Evolutionary conservation across 805 yeast genomes (phyloP).

Genomic region (Lipomyces chichibuensis): DNA sequence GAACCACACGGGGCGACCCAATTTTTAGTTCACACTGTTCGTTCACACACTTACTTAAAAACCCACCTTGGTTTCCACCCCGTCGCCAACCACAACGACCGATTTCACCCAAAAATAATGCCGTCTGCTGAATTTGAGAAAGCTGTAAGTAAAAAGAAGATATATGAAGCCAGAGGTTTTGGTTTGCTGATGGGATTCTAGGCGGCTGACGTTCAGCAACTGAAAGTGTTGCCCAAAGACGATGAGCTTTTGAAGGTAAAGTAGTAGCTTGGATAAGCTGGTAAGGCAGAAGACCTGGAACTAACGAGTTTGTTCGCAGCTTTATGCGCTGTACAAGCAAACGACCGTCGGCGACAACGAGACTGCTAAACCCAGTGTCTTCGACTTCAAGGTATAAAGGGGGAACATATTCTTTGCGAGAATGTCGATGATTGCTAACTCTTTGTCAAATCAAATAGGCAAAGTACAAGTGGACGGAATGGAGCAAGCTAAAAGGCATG

Average conservation of each 20-base stretch:
- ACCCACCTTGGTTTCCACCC: too few species aligned
- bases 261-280: too few species aligned
- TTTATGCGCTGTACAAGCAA: constrained; percentile 94
- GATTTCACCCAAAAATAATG: constrained; percentile 38
- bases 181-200: background rate
- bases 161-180: too few species aligned
- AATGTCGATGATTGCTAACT: background rate
- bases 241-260: constrained; percentile 76
- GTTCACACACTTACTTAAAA: too few species aligned
- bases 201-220: constrained; percentile 71
- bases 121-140: constrained; percentile 47
- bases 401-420: background rate
- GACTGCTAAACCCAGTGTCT: constrained; percentile 85
- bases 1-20: too few species aligned
- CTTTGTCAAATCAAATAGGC: constrained; percentile 47
- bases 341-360: constrained; percentile 94
- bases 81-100: too few species aligned
- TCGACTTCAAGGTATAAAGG: constrained; percentile 79
- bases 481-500: constrained; percentile 86
- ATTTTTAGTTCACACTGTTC: too few species aligned
- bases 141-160: too few species aligned
- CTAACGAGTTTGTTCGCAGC: constrained; percentile 36
- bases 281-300: too few species aligned
- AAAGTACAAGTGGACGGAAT: constrained; percentile 96
- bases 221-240: constrained; percentile 78